phyloP scores from a whole-genome alignment of 2,329 filamentous ascomycete species.

The Chaetomium sp. region DNA sequence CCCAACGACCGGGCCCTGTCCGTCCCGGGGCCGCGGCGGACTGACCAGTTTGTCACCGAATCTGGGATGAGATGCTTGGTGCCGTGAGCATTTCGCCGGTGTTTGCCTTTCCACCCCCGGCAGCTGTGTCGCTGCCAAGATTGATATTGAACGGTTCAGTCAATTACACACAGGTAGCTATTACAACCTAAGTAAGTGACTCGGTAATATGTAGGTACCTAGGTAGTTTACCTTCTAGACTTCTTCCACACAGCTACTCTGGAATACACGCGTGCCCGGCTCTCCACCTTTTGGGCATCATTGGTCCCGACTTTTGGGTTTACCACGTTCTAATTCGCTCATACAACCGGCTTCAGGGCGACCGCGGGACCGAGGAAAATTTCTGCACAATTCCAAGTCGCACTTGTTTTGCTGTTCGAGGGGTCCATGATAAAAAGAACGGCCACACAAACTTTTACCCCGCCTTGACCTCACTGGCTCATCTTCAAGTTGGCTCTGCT shows the following conservation, averaged over 20 bases:
- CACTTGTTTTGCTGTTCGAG: constrained; percentile 16
- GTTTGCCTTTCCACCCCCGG: not conserved
- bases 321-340: constrained; percentile 36
- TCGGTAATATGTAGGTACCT: not conserved
- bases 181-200: too few relatives aligned
- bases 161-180: too few relatives aligned
- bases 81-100: not conserved
- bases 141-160: not conserved
- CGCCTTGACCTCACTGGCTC: constrained; percentile 27
- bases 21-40: not conserved
- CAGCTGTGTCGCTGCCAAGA: not conserved
- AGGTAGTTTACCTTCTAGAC: not conserved
- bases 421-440: not conserved
- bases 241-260: not conserved
- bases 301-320: constrained; percentile 19
- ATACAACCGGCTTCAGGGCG: constrained; percentile 15
- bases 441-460: constrained; percentile 19
- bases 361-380: constrained; percentile 19
- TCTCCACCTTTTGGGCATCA: constrained; percentile 32
- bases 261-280: constrained; percentile 1
- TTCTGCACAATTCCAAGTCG: constrained; percentile 15
- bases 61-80: not conserved
- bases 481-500: constrained; percentile 30
- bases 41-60: not conserved
- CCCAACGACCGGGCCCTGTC: not conserved